Percentiles rank a stretch among this genome's conserved stretches.
These are phyloP conservation scores for Hypoxylon sp. DNA, from an alignment of 2,329 filamentous ascomycete genomes.

Conservation along the genomic window DNA sequence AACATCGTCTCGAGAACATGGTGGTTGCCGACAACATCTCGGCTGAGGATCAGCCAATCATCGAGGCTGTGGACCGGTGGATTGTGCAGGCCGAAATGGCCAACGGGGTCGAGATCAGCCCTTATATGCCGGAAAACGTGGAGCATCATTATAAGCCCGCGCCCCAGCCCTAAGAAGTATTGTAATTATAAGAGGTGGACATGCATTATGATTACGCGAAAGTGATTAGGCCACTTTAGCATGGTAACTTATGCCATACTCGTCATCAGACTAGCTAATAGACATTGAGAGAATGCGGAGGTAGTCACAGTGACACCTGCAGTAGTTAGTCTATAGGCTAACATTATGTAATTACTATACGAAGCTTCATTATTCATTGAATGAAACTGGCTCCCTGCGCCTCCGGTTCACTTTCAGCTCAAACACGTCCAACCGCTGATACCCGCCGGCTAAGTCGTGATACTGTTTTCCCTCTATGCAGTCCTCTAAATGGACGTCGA, in stretches of 20 bases:
- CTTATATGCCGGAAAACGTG: too few species aligned
- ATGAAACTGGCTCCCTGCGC: conserved; percentile 54
- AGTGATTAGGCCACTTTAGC: background rate
- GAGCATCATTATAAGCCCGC: too few species aligned
- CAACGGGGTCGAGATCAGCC: background rate
- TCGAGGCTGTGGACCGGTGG: background rate
- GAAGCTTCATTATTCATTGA: conserved; percentile 14
- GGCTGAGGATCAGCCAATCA: background rate
- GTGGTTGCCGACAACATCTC: background rate
- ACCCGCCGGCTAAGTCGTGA: conserved; percentile 69
- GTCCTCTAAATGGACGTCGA: conserved; percentile 64
- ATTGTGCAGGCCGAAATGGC: background rate
- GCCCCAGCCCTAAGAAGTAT: too few species aligned
- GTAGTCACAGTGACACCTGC: background rate
- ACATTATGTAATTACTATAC: background rate
- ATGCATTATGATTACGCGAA: background rate
- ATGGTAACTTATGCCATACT: background rate
- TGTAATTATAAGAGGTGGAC: background rate
- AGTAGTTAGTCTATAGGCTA: background rate
- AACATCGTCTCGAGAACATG: background rate
- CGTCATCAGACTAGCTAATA: background rate
- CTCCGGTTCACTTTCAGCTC: conserved; percentile 63
- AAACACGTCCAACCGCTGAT: conserved; percentile 70
- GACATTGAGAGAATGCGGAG: background rate
- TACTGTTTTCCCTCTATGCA: conserved; percentile 71